Base-by-base conservation (phyloP, 345 rosid species). In the Lenwebbia sp. region DNA sequence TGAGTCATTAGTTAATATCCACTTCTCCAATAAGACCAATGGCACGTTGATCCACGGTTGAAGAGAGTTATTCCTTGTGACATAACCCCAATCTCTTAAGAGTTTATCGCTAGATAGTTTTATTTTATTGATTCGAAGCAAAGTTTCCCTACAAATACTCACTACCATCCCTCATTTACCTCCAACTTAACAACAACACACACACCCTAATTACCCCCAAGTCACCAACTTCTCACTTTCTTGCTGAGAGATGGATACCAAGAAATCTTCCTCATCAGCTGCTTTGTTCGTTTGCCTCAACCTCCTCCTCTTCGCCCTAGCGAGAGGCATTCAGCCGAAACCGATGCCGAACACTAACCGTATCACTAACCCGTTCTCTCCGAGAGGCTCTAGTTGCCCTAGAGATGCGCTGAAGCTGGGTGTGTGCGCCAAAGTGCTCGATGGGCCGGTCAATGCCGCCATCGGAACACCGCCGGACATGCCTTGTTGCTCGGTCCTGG, bases 401-500 rank as follows among this genome's bases (percentile, higher is more conserved):
- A 93, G 89, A 86, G 95, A 95, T 86, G 89, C 94, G 83, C 87
- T 93, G 37, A 90, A 92, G 88, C 89, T 95, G 9, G 94, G 95
- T 10, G 91, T 94, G 25, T 95, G 95, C 86, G 93, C 96, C 28
- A 91, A 93, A 60, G 85, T 95, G 89, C 91, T 95, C 10, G 88
- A 90, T 11, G 94, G 93, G 6, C 40, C 92, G 1, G 86, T 93
- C 12, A 94, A 91, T 30, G 86, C 91, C 4, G 94, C 89, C 28
- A 87, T 95, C 4, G 95, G 95, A 26, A 93, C 83, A 82, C 94
- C 96, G 26, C 95, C 94, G 0, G 94, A 92, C 83, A 58, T 84
- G 22, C 94, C 93, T 52, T 95, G 98, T 85, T 95, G 98, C 91
- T 90, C 96, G 1, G 86, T 93, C 22, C 91, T 94, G 14, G 83